Evolutionary conservation across 106 monocot species (phyloP).

Genomic region (Triglochin maritima): DNA sequence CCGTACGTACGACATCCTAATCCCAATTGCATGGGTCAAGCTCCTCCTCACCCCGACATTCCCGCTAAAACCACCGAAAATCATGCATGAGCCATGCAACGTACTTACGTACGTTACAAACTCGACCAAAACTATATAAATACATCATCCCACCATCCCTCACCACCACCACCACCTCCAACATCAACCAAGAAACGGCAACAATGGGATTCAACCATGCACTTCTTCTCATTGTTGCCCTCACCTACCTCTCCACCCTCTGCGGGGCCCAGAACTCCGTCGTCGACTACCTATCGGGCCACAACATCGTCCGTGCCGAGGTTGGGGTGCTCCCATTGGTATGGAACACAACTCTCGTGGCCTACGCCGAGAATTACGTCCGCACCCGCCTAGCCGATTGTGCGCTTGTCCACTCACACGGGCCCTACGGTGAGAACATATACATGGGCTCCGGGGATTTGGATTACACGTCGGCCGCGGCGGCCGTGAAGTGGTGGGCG

Average conservation of each 20-base stretch:
- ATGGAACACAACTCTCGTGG: conserved; percentile 2
- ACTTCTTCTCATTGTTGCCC: background rate
- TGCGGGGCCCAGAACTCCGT: conserved; percentile 1
- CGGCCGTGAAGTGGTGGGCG: conserved; percentile 14
- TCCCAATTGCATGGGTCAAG: no score
- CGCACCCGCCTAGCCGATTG: conserved; percentile 1
- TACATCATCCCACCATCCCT: no score
- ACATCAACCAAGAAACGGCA: no score
- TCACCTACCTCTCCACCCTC: background rate
- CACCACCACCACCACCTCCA: no score
- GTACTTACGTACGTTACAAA: no score
- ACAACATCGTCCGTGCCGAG: conserved; percentile 7
- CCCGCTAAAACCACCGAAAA: no score
- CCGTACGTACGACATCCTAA: no score
- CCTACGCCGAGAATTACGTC: conserved; percentile 7
- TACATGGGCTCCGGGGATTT: conserved; percentile 1
- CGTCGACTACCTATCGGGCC: conserved; percentile 3
- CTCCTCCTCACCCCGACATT: no score
- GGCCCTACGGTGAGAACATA: conserved; percentile 20
- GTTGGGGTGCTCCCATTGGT: conserved; percentile 2
- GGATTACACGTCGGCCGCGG: background rate
- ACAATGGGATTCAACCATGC: background rate
- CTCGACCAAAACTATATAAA: no score
- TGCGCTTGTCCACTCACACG: conserved; percentile 7
- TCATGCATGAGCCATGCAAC: no score